Base-by-base conservation (phyloP, 2,329 filamentous ascomycete species). In the Hymenoscyphus linearis region DNA sequence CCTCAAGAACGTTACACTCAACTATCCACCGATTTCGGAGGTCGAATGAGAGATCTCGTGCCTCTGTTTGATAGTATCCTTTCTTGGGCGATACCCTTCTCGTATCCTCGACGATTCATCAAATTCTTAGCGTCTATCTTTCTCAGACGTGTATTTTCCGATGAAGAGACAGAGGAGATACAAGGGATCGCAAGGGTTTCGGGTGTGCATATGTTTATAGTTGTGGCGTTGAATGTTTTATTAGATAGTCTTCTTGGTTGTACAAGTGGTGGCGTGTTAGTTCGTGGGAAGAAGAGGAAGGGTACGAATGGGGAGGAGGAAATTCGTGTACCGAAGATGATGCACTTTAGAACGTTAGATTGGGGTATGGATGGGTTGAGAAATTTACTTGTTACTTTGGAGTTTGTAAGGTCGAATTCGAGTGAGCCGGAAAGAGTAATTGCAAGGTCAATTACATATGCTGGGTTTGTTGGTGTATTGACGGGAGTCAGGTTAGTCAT, bases 191-290 rank as follows among this genome's bases (percentile, higher is more conserved):
- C 79, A 27, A 70, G 74, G 27, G 76, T 72, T 2, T 78, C 78
- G 0, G 79, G 77, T 0, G 75, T 88, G 3, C 76, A 81, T 1
- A 75, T 88, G 70, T 84, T 85, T 65, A 72, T 88, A 0, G 75
- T 89, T 0, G 79, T 89, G 2, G 80, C 80, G 2, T 79, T 87
- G 66, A 89, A 89, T 66, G 82, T 84, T 1, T 72, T 88, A 1
- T 75, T 89, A 1, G 86, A 89, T 67, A 73, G 83, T 4, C 75
- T 89, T 37, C 80, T 89, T 73, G 86, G 85, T 2, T 89, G 86
- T 69, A 88, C 85, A 1, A 86, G 83, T 63, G 82, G 83, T 25
- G 82, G 77, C 16, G 74, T 75, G 5, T 64, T 70, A 36, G 69
- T 75, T 0, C 9, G 66, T 35, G 70, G 70, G 22, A 67, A 62